Percentiles rank a stretch among this genome's conserved stretches.
Conservation (phyloP, 495 filamentous ascomycete genomes). For the Staphylotrichum tortipilum region DNA sequence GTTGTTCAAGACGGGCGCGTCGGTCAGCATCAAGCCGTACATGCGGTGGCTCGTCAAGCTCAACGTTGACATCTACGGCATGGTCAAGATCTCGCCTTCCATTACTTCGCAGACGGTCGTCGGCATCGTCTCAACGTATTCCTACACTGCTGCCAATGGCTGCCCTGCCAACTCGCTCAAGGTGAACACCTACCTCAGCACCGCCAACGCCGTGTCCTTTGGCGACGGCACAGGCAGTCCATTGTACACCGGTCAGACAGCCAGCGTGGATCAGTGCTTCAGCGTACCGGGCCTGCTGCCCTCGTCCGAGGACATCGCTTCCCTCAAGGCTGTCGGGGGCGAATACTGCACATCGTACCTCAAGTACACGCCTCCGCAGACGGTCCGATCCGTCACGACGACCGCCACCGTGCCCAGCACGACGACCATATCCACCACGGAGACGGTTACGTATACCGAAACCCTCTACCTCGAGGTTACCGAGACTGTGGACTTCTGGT, state of each 20-base stretch:
- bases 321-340: not conserved
- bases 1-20: not conserved
- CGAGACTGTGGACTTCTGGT: not conserved
- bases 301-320: not conserved
- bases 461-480: not conserved
- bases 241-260: not conserved
- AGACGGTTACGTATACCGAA: not conserved
- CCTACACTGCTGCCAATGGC: not conserved
- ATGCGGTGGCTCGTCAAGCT: not conserved
- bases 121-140: not conserved
- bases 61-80: not conserved
- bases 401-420: not conserved
- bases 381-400: not conserved
- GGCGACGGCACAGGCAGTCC: not conserved
- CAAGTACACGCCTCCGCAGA: not conserved
- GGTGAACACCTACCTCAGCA: not conserved
- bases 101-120: not conserved
- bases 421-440: not conserved
- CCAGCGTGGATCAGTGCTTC: not conserved
- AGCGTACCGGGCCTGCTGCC: not conserved
- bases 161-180: not conserved
- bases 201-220: not conserved
- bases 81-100: not conserved
- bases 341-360: not conserved
- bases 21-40: not conserved